Conservation (phyloP, 768 basidiomycete genomes). For the Russula emetica region DNA sequence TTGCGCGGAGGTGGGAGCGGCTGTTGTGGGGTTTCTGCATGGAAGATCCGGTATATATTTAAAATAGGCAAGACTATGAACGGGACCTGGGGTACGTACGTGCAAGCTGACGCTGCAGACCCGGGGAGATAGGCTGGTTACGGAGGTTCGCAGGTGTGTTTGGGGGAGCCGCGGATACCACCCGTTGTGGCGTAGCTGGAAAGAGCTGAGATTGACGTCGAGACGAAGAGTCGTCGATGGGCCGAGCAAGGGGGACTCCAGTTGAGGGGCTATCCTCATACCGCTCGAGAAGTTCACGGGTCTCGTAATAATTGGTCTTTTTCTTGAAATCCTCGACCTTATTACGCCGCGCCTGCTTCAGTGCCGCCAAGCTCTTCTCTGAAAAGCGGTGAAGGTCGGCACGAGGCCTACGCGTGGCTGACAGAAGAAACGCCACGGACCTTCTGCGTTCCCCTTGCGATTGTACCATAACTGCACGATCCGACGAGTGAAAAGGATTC, state of each 20-base stretch:
- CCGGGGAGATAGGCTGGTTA: conserved; percentile 28
- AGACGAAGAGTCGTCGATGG: conserved; percentile 33
- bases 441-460: conserved; percentile 75
- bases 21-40: conserved; percentile 39
- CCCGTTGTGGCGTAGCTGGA: conserved; percentile 27
- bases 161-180: conserved; percentile 31
- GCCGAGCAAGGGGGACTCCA: conserved; percentile 37
- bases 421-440: conserved; percentile 40
- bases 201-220: conserved; percentile 36
- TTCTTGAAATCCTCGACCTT: conserved; percentile 97
- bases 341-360: conserved; percentile 73
- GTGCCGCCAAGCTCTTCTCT: conserved; percentile 75
- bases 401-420: conserved; percentile 9
- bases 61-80: background rate
- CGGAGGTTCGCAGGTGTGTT: conserved; percentile 24
- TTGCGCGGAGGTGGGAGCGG: conserved; percentile 54
- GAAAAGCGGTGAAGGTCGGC: conserved; percentile 11
- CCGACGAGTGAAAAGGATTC: conserved; percentile 71
- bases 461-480: conserved; percentile 84
- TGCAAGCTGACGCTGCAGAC: conserved; percentile 38
- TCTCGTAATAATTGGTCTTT: conserved; percentile 93
- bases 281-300: conserved; percentile 81
- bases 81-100: conserved; percentile 33
- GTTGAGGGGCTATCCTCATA: conserved; percentile 63
- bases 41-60: background rate